Conservation (phyloP, 495 filamentous ascomycete genomes). For the Endocarpon pusillum region DNA sequence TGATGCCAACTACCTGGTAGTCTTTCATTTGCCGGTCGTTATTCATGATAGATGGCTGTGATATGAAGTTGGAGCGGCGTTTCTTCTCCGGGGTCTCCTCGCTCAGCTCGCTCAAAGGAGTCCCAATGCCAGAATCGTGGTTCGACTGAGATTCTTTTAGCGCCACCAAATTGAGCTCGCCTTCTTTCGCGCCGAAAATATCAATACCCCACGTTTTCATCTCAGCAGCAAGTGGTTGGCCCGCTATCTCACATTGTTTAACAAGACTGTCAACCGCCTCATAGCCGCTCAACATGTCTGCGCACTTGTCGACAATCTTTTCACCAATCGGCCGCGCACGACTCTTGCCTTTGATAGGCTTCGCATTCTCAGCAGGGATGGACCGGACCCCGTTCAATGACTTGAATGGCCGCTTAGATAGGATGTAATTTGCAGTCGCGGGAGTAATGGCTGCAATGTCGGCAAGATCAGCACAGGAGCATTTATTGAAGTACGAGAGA, state of each 20-base stretch:
- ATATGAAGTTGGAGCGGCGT: slow-evolving; percentile 33
- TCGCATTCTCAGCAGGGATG: slow-evolving; percentile 32
- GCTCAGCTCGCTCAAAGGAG: slow-evolving; percentile 44
- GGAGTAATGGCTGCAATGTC: slow-evolving; percentile 61
- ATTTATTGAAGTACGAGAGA: slow-evolving; percentile 70
- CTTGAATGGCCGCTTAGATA: slow-evolving; percentile 51
- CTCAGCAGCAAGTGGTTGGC: slow-evolving; percentile 44
- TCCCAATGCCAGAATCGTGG: slow-evolving; percentile 63
- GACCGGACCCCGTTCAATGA: slow-evolving; percentile 42
- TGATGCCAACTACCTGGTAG: slow-evolving; percentile 86
- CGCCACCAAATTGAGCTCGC: slow-evolving; percentile 51
- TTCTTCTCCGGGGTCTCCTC: slow-evolving; percentile 24
- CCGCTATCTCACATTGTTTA: slow-evolving; percentile 48
- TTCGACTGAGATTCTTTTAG: slow-evolving; percentile 28
- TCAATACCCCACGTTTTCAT: slow-evolving; percentile 70
- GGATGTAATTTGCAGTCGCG: slow-evolving; percentile 43
- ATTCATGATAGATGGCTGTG: slow-evolving; percentile 59
- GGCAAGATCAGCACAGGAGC: slow-evolving; percentile 48
- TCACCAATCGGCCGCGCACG: slow-evolving; percentile 41
- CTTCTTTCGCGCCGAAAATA: slow-evolving; percentile 45
- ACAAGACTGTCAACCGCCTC: slow-evolving; percentile 70
- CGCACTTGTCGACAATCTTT: slow-evolving; percentile 52
- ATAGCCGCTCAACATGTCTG: slow-evolving; percentile 56
- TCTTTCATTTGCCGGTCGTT: slow-evolving; percentile 61
- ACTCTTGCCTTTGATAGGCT: slow-evolving; percentile 28